Percentiles rank a stretch among this genome's conserved stretches.
phyloP scores from a whole-genome alignment of 495 filamentous ascomycete genomes.

The Ramalina intermedia region DNA sequence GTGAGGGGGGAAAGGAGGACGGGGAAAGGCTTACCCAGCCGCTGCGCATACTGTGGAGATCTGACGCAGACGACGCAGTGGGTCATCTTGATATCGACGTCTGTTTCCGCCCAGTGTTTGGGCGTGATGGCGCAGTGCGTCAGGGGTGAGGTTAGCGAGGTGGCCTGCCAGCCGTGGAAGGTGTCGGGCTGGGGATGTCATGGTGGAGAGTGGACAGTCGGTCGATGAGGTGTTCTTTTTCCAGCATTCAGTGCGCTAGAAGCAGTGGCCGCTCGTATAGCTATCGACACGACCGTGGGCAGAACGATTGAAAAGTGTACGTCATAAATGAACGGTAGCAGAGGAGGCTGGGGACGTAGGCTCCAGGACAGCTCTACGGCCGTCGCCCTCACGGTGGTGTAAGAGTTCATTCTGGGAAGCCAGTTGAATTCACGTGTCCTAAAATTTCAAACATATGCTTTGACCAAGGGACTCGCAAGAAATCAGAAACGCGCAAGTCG shows the following conservation, averaged over 20 bases:
- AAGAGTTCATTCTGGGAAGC: too few species aligned
- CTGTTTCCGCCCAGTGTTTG: constrained; percentile 61
- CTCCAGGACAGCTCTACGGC: background rate
- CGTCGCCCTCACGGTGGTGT: too few species aligned
- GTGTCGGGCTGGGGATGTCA: constrained; percentile 18
- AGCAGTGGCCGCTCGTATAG: too few species aligned
- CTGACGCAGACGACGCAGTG: constrained; percentile 76
- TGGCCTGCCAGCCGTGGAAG: constrained; percentile 70
- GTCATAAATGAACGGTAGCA: constrained; percentile 66
- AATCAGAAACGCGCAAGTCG: too few species aligned
- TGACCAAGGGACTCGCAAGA: too few species aligned
- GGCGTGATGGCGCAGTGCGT: constrained; percentile 53
- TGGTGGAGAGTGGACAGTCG: too few species aligned
- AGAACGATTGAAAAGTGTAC: constrained; percentile 55
- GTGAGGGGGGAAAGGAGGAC: background rate
- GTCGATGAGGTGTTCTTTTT: too few species aligned
- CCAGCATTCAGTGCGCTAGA: too few species aligned
- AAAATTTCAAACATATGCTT: too few species aligned
- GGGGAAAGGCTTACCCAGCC: constrained; percentile 37
- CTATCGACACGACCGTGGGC: constrained; percentile 52
- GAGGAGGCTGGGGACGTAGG: constrained; percentile 21
- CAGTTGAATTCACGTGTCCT: too few species aligned
- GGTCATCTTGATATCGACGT: constrained; percentile 61
- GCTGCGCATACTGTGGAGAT: constrained; percentile 58
- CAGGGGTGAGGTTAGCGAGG: constrained; percentile 50